Base-by-base conservation (phyloP, 2,329 filamentous ascomycete genomes). In the Alternaria infectoria region DNA sequence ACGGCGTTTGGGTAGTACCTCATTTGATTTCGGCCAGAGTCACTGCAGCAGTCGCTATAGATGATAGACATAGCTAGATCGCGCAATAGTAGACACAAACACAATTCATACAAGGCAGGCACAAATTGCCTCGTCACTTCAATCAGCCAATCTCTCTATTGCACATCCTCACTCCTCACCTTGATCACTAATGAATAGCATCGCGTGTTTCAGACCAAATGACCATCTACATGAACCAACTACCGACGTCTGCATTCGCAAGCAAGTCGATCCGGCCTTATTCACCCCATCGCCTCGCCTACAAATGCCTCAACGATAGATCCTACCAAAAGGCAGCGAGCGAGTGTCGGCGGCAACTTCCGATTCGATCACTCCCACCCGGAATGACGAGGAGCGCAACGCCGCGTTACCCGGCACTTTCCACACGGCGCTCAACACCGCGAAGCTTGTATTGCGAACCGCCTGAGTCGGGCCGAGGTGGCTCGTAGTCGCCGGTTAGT, bases 1-100 rank as follows among this genome's bases (percentile, higher is more conserved):
- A 26, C 51, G 66, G 66, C 52, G 66, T 47, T 59, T 52, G 59
- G 59, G 56, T 59, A 26, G 5, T 59, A 49, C 50, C 44, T 62
- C 19, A 10, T 45, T 28, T 59, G 36, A 40, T 30, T 62, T 62
- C 49, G 15, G 8, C 23, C 23, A 23, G 12, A 36, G 28, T 45
- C 32, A 59, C 36, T 47, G 56, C 30, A 45, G 23, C 44, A 21
- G 52, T 61, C 32, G 45, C 58, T 26, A 36, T 55, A 44, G 44
- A 55, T 50, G 13, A 45, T 54, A 44, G 49, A 54, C 30, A 47
- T 50, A 17, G 26, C 45, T 50, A 49, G 25, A 59, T 43, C 43
- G 45, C 25, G 17, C 30, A 40, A 44, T 15, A 17, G 13, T 59
- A 40, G 10, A 30, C 23, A 43, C 30, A 40, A 52, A 36, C 30